Percentiles rank a stretch among this genome's conserved stretches.
Conservation (phyloP, 352 stramenopile species). For the Stramenopiles sp. region DNA sequence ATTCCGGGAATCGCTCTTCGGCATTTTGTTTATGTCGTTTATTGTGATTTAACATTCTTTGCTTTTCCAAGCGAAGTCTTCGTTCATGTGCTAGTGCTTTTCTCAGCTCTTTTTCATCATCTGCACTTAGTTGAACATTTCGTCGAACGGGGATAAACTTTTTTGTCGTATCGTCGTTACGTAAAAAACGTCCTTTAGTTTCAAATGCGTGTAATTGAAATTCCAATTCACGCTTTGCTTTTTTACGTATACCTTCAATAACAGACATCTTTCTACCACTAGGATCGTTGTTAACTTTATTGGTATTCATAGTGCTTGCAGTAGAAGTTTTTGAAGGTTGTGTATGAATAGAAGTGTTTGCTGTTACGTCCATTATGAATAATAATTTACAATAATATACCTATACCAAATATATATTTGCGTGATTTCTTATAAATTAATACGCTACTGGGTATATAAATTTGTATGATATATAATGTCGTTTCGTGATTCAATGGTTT, state of each 20-base stretch:
- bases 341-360: too few relatives aligned
- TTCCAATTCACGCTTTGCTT: neutral
- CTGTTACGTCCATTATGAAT: too few relatives aligned
- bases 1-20: neutral
- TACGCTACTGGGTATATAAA: too few relatives aligned
- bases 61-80: neutral
- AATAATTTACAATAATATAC: too few relatives aligned
- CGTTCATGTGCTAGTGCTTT: neutral
- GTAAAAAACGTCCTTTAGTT: neutral
- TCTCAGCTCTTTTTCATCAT: constrained; percentile 5
- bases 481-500: too few relatives aligned
- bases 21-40: neutral
- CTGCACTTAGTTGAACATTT: neutral
- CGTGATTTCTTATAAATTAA: too few relatives aligned
- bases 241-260: constrained; percentile 6
- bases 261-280: neutral
- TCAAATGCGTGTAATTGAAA: constrained; percentile 8
- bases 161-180: neutral
- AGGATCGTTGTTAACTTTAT: neutral
- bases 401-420: too few relatives aligned
- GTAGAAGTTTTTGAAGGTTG: neutral
- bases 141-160: neutral
- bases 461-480: too few relatives aligned
- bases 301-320: neutral
- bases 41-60: neutral